Evolutionary conservation across 1,284 basidiomycete species (phyloP).

Genomic region (Puccinia triticina): DNA sequence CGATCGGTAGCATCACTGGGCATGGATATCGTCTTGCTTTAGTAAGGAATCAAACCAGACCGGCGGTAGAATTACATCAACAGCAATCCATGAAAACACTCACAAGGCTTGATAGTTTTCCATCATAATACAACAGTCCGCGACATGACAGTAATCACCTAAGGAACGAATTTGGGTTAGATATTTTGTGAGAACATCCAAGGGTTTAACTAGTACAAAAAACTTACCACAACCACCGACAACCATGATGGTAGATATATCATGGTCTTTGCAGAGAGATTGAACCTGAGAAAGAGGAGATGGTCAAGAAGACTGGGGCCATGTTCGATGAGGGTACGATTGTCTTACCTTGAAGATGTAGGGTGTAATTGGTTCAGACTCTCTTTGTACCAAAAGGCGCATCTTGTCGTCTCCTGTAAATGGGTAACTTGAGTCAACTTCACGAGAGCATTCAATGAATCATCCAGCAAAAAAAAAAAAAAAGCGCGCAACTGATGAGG

Average conservation of each 20-base stretch:
- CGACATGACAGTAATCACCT: slow-evolving; percentile 50
- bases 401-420: slow-evolving; percentile 42
- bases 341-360: slow-evolving; percentile 41
- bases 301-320: slow-evolving; percentile 3
- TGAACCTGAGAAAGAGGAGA: slow-evolving; percentile 20
- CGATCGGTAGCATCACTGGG: slow-evolving; percentile 40
- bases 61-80: neutral
- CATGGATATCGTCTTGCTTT: neutral
- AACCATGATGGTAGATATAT: slow-evolving; percentile 49
- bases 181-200: neutral
- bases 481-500: slow-evolving; percentile 31
- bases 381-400: slow-evolving; percentile 42
- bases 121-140: slow-evolving; percentile 48
- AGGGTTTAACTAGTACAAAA: neutral
- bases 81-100: slow-evolving; percentile 3
- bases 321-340: neutral
- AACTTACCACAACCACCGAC: slow-evolving; percentile 47
- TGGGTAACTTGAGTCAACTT: neutral
- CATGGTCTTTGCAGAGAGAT: slow-evolving; percentile 31
- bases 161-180: neutral
- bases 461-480: neutral
- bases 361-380: slow-evolving; percentile 47
- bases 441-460: no score
- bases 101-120: slow-evolving; percentile 42
- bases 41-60: neutral